Evolutionary conservation across 331 rosid species (phyloP), one percentile per base, ranked within the genome.

Genomic region (Pyrus hybrid): DNA sequence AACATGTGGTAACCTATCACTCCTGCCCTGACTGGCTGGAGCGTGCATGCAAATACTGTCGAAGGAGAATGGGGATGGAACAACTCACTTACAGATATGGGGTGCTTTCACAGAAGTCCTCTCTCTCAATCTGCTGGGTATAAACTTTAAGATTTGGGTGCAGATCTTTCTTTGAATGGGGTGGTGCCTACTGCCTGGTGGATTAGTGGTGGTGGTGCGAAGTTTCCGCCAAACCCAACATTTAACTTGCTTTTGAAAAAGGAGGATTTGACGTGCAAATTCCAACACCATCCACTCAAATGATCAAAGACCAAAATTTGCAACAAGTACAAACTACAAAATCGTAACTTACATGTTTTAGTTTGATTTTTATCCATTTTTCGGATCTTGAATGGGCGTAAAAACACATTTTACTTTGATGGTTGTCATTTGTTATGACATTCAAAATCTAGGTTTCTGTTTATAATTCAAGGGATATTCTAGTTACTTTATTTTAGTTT

Each of bases 51-150:
- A 63, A 63, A 9, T 3, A 13, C 23, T 45, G 21, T 51, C 5
- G 62, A 30, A 3, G 61, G 25, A 8, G 58, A 13, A 14, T 68
- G 72, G 73, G 73, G 61, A 47, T 69, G 73, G 25, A 69, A 29
- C 33, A 17, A 68, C 12, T 7, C 29, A 22, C 30, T 41, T 18
- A 16, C 3, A 53, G 2, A 64, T 3, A 41, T 41, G 47, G 7
- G 21, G 37, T 45, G 41, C 47, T 33, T 54, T 32, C n/a, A 6
- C 28, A 22, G 64, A 58, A 58, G 35, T 26, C 47, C 1, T 41
- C 47, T 41, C 47, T 1, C 14, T 41, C 47, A 11, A 11, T 41
- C 47, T 13, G 28, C 10, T 26, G 67, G 66, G 66, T 21, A 62
- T 62, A 62, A 58, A 58, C 6, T 58, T 21, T 21, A 2, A 21